Conservation (phyloP, 1,284 basidiomycete species). For the Coniferiporia weirii region DNA sequence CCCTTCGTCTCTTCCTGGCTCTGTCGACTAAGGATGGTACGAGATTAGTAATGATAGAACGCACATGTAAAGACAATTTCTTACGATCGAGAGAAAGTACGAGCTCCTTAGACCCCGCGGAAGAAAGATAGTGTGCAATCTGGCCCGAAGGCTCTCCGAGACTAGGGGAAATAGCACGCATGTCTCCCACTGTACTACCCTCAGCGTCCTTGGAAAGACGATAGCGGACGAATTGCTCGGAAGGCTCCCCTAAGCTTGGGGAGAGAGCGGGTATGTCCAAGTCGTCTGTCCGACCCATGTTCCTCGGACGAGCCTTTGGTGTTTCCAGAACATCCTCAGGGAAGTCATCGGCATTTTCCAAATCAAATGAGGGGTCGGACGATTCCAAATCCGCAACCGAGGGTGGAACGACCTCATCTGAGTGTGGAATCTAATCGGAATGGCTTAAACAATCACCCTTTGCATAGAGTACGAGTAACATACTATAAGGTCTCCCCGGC, state of each 20-base stretch:
- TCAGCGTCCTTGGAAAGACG: neutral
- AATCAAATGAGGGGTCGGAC: neutral
- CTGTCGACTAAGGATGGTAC: neutral
- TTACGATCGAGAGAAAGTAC: neutral
- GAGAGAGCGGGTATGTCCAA: neutral
- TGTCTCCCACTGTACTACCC: too few species aligned
- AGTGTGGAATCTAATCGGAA: neutral
- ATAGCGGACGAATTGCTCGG: neutral
- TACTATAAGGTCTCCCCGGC: neutral
- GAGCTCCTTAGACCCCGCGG: neutral
- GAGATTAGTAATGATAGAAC: neutral
- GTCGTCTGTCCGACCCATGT: neutral
- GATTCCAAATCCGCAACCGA: conserved; percentile 5
- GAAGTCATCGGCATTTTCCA: neutral
- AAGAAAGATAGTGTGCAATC: neutral
- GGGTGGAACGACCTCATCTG: conserved; percentile 1
- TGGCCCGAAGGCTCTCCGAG: neutral
- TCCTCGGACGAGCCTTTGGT: neutral
- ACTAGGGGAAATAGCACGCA: neutral
- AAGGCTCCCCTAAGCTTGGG: conserved; percentile 4
- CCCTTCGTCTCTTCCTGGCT: conserved; percentile 2
- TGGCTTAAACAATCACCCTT: neutral
- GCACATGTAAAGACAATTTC: neutral
- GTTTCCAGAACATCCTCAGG: neutral
- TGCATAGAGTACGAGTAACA: neutral